Base-by-base conservation (phyloP, 192 early-diverging fungal genomes). In the Backusella australiensis region DNA sequence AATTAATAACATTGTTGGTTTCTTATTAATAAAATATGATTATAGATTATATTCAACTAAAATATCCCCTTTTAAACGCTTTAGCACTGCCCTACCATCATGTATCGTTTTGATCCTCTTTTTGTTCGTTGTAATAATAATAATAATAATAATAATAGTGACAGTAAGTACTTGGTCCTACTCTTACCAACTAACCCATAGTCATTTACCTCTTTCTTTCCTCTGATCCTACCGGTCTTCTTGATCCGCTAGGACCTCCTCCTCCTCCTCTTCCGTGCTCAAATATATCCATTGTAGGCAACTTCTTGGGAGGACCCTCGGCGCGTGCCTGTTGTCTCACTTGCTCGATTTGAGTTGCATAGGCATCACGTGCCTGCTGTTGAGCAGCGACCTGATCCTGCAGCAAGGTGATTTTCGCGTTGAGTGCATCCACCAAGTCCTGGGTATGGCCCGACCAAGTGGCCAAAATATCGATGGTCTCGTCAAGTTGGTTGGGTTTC, bases 361-460 rank as follows among this genome's bases (percentile, higher is more conserved):
- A 75, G 6, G 29, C 6, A 12, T 75, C 74, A 23, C 39, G 35
- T 34, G 26, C 29, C 7, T 44, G 21, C 17, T 67, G 32, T n/a
- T 75, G 29, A 11, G n/a, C 26, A 17, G 29, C 15, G 11, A 36
- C 39, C 8, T 34, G 35, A 32, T 66, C 74, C 34, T 75, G 74
- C 8, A 67, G 15, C 0, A 17, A 8, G 21, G 68, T 49, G 52
- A 93, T 89, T 53, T 90, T 87, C 4, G 42, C 63, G 29, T 88
- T 90, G 71, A 93, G 83, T 0, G 77, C 75, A 26, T 80, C 53
- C 71, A 92, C 59, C 21, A 94, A 76, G 17, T 73, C 77, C 35
- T 89, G 86, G 4, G 91, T 88, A 12, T 85, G 89, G 49, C 82
- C 79, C 32, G 88, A 86, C 93, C 93, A 95, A 26, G 81, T 80